Evolutionary conservation across 163 green algal species (phyloP).

Genomic region (Trebouxia gelatinosa): DNA sequence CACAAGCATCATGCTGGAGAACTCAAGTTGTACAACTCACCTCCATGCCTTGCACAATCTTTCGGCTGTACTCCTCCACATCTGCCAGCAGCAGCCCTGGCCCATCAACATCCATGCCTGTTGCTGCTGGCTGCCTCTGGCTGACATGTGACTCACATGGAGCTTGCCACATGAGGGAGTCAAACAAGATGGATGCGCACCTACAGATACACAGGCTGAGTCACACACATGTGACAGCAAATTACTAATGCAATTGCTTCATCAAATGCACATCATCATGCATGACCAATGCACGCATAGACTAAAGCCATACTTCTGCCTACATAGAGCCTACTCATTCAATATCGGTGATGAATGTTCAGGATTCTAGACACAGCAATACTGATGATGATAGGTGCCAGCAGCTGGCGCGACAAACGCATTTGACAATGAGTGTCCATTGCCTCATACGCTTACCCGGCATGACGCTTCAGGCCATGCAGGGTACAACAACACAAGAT

Average conservation of each 20-base stretch:
- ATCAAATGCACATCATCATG: not conserved
- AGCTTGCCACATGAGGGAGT: slow-evolving; percentile 26
- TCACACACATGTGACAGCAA: not conserved
- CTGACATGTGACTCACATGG: not conserved
- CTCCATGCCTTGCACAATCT: slow-evolving; percentile 26
- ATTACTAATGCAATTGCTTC: not conserved
- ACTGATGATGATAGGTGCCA: not conserved
- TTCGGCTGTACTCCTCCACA: not conserved
- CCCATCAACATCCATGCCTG: not conserved
- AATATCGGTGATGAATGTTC: not conserved
- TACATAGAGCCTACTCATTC: not conserved
- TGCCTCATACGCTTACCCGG: too few relatives aligned
- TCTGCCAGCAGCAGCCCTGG: not conserved
- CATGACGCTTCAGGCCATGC: too few relatives aligned
- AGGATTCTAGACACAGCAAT: not conserved
- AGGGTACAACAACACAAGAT: not conserved
- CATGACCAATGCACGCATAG: not conserved
- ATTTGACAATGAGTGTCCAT: too few relatives aligned
- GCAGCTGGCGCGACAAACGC: too few relatives aligned
- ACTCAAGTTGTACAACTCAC: slow-evolving; percentile 10
- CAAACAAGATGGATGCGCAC: slow-evolving; percentile 31
- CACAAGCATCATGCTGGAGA: slow-evolving; percentile 3
- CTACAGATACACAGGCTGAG: not conserved
- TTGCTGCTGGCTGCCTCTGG: not conserved
- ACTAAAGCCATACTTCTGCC: not conserved